Conservation (phyloP, 306 rosid species). For the Cyclanthera cordifolia region DNA sequence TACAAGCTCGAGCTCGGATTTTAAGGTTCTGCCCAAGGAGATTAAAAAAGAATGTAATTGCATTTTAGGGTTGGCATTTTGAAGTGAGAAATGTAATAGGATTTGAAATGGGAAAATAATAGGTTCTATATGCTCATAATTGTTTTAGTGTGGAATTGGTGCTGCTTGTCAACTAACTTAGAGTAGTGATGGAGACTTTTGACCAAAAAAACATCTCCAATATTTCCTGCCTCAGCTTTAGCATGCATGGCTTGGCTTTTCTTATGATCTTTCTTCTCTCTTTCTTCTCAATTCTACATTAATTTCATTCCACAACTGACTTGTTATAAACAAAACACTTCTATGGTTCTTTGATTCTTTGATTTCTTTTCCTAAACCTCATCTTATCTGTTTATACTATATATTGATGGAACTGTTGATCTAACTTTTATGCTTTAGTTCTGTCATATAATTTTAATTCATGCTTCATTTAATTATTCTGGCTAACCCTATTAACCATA, state of each 20-base stretch:
- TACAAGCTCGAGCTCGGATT: not conserved
- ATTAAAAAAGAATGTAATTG: no score
- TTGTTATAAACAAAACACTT: not conserved
- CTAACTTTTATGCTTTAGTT: no score
- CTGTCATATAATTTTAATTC: no score
- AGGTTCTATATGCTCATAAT: slow-evolving; percentile 7
- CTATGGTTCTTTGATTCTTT: not conserved
- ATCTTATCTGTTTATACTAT: not conserved
- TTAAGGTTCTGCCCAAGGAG: no score
- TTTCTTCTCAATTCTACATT: not conserved
- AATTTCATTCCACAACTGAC: not conserved
- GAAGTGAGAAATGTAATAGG: not conserved
- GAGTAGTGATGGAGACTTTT: not conserved
- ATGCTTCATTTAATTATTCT: no score
- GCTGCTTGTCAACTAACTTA: slow-evolving; percentile 10
- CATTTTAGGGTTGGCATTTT: not conserved
- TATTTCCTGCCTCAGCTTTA: slow-evolving; percentile 9
- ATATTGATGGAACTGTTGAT: no score
- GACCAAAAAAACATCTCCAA: not conserved
- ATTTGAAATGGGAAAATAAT: not conserved
- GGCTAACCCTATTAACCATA: no score
- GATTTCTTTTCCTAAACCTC: no score
- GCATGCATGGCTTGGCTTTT: slow-evolving; percentile 9
- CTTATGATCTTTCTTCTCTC: not conserved
- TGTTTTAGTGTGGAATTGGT: slow-evolving; percentile 1